Conservation (phyloP, 768 basidiomycete genomes). For the Phylloporus rhodoxanthus region DNA sequence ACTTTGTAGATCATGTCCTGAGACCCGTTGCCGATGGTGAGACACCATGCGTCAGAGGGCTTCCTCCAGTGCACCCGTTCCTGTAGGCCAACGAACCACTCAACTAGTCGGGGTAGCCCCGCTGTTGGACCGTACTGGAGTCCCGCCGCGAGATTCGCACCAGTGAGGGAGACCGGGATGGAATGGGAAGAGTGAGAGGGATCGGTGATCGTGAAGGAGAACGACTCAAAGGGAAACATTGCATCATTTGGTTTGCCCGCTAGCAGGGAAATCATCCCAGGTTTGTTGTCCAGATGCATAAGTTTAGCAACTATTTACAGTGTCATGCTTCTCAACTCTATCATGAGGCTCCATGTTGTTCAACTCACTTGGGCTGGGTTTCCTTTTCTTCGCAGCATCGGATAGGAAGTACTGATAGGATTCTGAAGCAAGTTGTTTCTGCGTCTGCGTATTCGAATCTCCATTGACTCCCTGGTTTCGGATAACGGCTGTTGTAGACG, state of each 20-base stretch:
- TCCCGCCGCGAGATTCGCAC: constrained; percentile 55
- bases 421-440: constrained; percentile 39
- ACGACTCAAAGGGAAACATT: constrained; percentile 83
- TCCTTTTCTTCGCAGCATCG: constrained; percentile 51
- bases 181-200: constrained; percentile 42
- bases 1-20: constrained; percentile 91
- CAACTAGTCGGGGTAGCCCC: constrained; percentile 54
- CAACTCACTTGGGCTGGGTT: constrained; percentile 53
- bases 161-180: constrained; percentile 46
- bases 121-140: constrained; percentile 75
- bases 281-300: constrained; percentile 68
- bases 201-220: constrained; percentile 60
- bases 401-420: constrained; percentile 62
- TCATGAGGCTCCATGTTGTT: neutral
- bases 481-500: neutral
- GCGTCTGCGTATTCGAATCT: neutral
- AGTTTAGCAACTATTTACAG: constrained; percentile 53
- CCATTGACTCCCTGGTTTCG: neutral
- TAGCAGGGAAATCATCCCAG: constrained; percentile 74
- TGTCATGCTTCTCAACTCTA: neutral
- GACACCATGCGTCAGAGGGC: constrained; percentile 60
- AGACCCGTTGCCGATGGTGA: constrained; percentile 76
- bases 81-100: constrained; percentile 73
- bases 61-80: constrained; percentile 59
- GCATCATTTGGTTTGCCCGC: constrained; percentile 88